Evolutionary conservation across 2,329 filamentous ascomycete species (phyloP).

Genomic region (Cryphonectria carpinicola): DNA sequence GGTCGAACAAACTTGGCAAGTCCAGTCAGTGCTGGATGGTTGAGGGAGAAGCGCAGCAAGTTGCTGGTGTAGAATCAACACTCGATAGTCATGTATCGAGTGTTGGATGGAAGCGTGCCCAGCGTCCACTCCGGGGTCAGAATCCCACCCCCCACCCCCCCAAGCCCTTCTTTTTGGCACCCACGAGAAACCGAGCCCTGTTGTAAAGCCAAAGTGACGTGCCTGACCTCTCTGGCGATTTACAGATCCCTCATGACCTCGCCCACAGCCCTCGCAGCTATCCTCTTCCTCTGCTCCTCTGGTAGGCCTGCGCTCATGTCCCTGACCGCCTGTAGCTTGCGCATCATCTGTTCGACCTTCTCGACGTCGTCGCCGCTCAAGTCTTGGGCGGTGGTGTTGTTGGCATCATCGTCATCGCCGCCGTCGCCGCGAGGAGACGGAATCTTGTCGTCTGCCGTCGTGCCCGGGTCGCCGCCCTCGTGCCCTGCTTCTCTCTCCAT

Average conservation of each 20-base stretch:
- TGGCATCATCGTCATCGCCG: conserved; percentile 21
- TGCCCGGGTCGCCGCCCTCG: conserved; percentile 19
- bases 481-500: conserved; percentile 34
- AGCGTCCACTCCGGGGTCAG: too few relatives aligned
- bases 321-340: conserved; percentile 63
- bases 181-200: not conserved
- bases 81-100: not conserved
- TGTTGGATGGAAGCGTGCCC: not conserved
- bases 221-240: conserved; percentile 15
- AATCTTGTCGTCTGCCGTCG: not conserved
- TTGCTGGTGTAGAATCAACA: not conserved
- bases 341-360: conserved; percentile 66
- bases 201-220: not conserved
- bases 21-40: not conserved
- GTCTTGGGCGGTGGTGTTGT: conserved; percentile 40
- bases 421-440: conserved; percentile 18
- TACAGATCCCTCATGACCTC: conserved; percentile 67
- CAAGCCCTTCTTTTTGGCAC: not conserved
- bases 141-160: not conserved
- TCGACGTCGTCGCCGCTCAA: conserved; percentile 56
- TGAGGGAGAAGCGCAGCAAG: too few relatives aligned
- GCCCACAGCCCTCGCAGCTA: conserved; percentile 64
- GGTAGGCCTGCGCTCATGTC: conserved; percentile 64
- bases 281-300: conserved; percentile 62
- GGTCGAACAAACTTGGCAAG: not conserved